Base-by-base conservation (phyloP, 768 basidiomycete species). In the Tulasnella sp. region DNA sequence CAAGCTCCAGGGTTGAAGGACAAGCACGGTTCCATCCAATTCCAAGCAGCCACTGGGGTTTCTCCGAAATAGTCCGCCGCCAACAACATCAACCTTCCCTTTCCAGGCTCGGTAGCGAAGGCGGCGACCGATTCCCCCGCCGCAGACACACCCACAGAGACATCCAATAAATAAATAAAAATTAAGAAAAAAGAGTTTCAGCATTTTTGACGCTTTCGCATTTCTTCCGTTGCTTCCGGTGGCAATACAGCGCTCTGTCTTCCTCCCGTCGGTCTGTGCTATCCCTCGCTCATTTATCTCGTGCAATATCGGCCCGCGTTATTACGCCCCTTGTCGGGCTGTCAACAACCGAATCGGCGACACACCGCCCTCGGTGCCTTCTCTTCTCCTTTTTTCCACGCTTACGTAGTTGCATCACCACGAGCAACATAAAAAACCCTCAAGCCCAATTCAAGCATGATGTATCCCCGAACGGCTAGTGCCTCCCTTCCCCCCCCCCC, bases 311-410 rank as follows among this genome's bases (percentile, higher is more conserved):
- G 29, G 61, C 15, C 61, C 61, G 61, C 61, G 35, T 55, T 35
- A 67, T 67, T 67, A 11, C 61, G 26, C 13, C 61, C 48, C 48
- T 48, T 61, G 57, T 61, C 29, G 57, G 42, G 29, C 61, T 67
- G 61, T 67, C 61, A 67, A 67, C 55, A 67, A 35, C 61, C 61
- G 61, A 67, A 7, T 67, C 61, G 61, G 61, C 61, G 61, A 67
- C 61, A 67, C 61, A 32, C 6, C 32, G 29, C 61, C 61, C 61
- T 67, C 61, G 61, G 61, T 67, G 61, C 61, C 61, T 67, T 67
- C 61, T 35, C 61, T 61, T 61, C 29, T 61, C 29, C 26, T 32
- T n/a, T 61, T 29, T 67, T 67, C 61, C 61, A 67, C 61, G 61
- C 61, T 67, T 67, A 67, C 61, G 61, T 67, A 67, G n/a, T 11